Base-by-base conservation (phyloP, 2,329 filamentous ascomycete genomes). In the Fusarium palustre region DNA sequence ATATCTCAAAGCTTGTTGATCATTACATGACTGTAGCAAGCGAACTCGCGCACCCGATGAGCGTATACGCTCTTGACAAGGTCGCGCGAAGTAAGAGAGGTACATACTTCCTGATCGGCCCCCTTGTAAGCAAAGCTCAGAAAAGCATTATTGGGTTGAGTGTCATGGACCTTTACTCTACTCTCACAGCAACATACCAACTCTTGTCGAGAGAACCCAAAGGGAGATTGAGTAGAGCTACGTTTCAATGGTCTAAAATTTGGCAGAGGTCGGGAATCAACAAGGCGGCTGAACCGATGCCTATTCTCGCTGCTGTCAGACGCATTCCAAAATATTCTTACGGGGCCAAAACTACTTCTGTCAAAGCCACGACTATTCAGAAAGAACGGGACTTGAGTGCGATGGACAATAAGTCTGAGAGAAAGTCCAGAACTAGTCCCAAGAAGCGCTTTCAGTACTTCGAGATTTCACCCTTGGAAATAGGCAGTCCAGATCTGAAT, bases 111-210 rank as follows among this genome's bases (percentile, higher is more conserved):
- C 36, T 74, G 0, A 64, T 74, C 0, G 72, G 72, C 0, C 72
- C 72, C 0, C 11, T 74, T 0, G 70, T 74, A 0, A 55, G 70
- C 11, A 74, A 74, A 46, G 72, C 72, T 1, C 66, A 71, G n/a
- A 72, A 57, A 4, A 70, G 59, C 10, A 74, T 74, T 4, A 74
- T 74, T 2, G 72, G 72, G 0, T 5, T 74, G 3, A 70, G 72
- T 1, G 63, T 74, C 1, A 74, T 74, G 72, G 72, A 74, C 3
- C 42, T 74, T 0, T 74, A 74, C 38, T 73, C 72, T 2, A 74
- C 72, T 0, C 46, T 74, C 1, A 73, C 67, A 0, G 67, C 72
- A 0, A 72, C 66, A 0, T 73, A 74, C 11, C 72, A 74, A 18
- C 30, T 74, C 0, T 12, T 74, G 0, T 68, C 58, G 0, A 50